Percentiles rank a stretch among this genome's conserved stretches.
Conservation (phyloP, 495 filamentous ascomycete species). For the Neurospora sp. region DNA sequence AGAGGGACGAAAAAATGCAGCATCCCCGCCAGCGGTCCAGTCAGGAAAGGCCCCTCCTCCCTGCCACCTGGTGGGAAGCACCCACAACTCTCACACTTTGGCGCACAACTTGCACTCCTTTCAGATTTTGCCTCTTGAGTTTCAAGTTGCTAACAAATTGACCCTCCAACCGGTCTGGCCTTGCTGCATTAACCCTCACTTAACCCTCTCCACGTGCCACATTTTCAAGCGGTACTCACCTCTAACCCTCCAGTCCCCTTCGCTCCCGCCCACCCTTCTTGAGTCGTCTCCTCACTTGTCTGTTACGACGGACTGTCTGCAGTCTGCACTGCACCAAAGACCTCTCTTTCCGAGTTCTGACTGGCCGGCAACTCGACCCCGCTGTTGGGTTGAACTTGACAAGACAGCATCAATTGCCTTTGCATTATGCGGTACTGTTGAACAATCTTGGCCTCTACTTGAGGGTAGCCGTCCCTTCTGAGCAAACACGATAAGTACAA, state of each 20-base stretch:
- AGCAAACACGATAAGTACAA: not conserved
- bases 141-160: not conserved
- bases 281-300: not conserved
- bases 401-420: not conserved
- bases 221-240: not conserved
- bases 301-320: not conserved
- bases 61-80: slow-evolving; percentile 5
- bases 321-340: not conserved
- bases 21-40: slow-evolving; percentile 13
- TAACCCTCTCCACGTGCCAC: not conserved
- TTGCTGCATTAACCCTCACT: not conserved
- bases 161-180: not conserved
- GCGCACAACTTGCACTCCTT: not conserved
- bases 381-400: not conserved
- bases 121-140: not conserved
- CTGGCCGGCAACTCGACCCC: not conserved
- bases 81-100: not conserved
- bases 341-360: not conserved
- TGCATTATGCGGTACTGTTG: not conserved
- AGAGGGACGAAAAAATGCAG: slow-evolving; percentile 6
- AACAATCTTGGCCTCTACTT: not conserved
- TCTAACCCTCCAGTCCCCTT: not conserved
- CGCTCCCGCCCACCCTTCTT: not conserved
- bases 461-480: not conserved
- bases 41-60: slow-evolving; percentile 7